Percentiles rank a stretch among this genome's conserved stretches.
Conservation (phyloP, 306 rosid species). For the Cercis canadensis region DNA sequence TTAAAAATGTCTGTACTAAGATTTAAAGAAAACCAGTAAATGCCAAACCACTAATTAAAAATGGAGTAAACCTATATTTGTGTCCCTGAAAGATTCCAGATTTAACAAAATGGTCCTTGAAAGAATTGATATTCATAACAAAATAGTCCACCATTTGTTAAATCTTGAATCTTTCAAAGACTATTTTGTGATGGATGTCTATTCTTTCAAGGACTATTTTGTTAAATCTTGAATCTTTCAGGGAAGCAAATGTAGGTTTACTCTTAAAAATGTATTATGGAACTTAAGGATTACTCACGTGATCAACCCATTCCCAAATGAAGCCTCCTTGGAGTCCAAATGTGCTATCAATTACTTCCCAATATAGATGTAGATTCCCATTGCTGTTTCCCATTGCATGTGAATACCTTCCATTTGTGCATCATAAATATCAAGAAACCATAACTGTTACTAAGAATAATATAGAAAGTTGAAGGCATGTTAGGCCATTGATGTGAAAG, state of each 20-base stretch:
- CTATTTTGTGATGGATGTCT: too few species aligned
- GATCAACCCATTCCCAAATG: constrained; percentile 99
- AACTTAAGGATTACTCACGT: constrained; percentile 49
- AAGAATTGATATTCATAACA: too few species aligned
- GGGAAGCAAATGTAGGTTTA: too few species aligned
- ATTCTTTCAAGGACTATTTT: too few species aligned
- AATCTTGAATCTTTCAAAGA: too few species aligned
- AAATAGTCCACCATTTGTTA: too few species aligned
- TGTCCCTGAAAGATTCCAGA: too few species aligned
- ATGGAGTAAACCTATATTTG: too few species aligned
- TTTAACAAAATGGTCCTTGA: too few species aligned
- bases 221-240: too few species aligned
- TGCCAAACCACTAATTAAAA: too few species aligned
- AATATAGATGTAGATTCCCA: constrained; percentile 83
- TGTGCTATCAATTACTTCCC: constrained; percentile 94
- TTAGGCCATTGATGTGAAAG: not conserved
- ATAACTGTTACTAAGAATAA: constrained; percentile 3
- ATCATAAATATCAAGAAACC: constrained; percentile 28
- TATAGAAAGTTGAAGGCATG: constrained; percentile 24
- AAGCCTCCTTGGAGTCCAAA: constrained; percentile 99
- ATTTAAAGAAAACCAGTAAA: not conserved
- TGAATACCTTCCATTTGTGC: constrained; percentile 73
- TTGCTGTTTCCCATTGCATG: constrained; percentile 98
- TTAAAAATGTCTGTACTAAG: not conserved
- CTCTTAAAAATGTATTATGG: constrained; percentile 12